A percentile compares a stretch with the other conserved stretches of the same genome.
Evolutionary conservation across 352 stramenopile species (phyloP).

Genomic region (Saprolegnia diclina): DNA sequence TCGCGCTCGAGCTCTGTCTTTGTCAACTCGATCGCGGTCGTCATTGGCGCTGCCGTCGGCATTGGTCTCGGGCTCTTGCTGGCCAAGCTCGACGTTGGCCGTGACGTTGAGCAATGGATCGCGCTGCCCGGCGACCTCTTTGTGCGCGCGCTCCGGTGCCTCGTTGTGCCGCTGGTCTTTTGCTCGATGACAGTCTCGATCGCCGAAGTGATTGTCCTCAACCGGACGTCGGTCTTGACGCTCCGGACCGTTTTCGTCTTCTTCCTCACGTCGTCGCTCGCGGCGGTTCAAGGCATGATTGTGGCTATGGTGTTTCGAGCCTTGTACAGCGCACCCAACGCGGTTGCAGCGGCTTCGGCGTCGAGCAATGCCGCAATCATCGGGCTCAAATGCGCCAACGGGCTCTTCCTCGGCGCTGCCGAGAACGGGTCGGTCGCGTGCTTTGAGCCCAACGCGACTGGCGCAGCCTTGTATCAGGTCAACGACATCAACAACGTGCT

Average conservation of each 20-base stretch:
- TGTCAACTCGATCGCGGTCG: conserved; percentile 7
- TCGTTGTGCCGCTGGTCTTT: conserved; percentile 78
- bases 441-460: neutral
- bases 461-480: conserved; percentile 21
- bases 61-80: conserved; percentile 52
- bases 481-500: conserved; percentile 46
- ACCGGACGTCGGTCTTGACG: conserved; percentile 62
- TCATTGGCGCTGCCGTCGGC: conserved; percentile 41
- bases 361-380: conserved; percentile 28
- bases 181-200: conserved; percentile 70
- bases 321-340: neutral
- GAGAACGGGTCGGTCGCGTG: neutral
- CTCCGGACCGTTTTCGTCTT: conserved; percentile 63
- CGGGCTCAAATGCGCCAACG: conserved; percentile 15
- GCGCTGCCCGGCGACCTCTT: conserved; percentile 67
- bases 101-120: conserved; percentile 45
- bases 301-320: conserved; percentile 53
- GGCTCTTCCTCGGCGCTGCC: neutral
- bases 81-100: conserved; percentile 36
- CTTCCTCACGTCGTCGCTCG: conserved; percentile 45
- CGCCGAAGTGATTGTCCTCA: conserved; percentile 67
- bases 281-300: conserved; percentile 43
- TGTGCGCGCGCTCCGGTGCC: conserved; percentile 59
- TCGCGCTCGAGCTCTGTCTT: conserved; percentile 52
- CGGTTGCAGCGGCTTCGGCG: neutral